Base-by-base conservation (phyloP, 768 basidiomycete species). In the Psilocybe azurescens region DNA sequence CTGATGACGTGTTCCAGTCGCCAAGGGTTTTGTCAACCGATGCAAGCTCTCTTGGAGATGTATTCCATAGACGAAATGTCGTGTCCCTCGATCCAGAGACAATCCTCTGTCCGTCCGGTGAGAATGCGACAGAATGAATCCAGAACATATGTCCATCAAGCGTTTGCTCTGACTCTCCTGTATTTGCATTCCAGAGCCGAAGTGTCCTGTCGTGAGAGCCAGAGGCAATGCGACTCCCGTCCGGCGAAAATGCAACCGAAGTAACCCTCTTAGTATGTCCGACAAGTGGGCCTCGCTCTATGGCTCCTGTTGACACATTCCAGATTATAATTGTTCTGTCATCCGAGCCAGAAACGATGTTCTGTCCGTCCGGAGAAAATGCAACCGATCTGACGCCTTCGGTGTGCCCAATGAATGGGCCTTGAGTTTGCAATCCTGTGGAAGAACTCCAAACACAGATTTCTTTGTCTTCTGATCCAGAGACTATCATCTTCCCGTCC, bases 341-440 rank as follows among this genome's bases (percentile, higher is more conserved):
- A 8, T 30, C 9, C 7, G 56, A 61, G 1, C 49, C 36, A 10
- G 57, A 36, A 14, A 56, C 56, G 46, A 62, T 63, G 59, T 38
- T 57, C 58, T 51, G 50, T 16, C 57, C 57, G 29, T 65, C 60
- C 16, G 64, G 65, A n/a, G 67, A 68, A 54, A 67, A 69, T 16
- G 65, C 57, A 18, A 59, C 57, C 24, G 49, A 30, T 28, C 36
- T 24, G 38, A 54, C 53, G 3, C 30, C 20, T 16, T 57, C 24
- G 2, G 36, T 53, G 28, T 48, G 47, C 44, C 20, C 53, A 38
- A n/a, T 39, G 53, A 11, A 20, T 10, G 46, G 46, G 1, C 36
- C 18, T 46, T 10, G 50, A 11, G 44, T 30, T 32, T 30, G 8
- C n/a, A 1, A 48, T 38, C 55, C 56, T 3, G 56, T 53, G 13